Evolutionary conservation across 805 yeast species (phyloP).

Genomic region (Candida adriatica): DNA sequence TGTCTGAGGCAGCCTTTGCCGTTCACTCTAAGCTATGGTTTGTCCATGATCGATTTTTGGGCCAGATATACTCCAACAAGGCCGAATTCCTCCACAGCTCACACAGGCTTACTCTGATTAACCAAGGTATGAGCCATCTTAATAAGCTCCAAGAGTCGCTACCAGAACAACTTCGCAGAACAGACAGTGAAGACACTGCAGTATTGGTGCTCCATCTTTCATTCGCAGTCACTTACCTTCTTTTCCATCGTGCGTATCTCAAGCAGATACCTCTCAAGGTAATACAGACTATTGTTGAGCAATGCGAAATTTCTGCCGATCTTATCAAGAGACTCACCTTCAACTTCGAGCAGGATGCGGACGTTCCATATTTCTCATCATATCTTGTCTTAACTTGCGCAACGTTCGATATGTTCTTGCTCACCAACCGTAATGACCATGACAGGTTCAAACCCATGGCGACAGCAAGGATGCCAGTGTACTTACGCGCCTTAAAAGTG

Average conservation of each 20-base stretch:
- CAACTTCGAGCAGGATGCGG: no score
- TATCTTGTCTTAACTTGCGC: slow-evolving; percentile 28
- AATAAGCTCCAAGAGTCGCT: slow-evolving; percentile 3
- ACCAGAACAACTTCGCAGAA: no score
- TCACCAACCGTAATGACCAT: slow-evolving; percentile 21
- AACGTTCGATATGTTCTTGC: slow-evolving; percentile 26
- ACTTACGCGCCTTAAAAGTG: background rate
- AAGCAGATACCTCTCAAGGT: slow-evolving; percentile 25
- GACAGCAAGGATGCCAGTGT: background rate
- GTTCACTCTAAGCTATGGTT: slow-evolving; percentile 27
- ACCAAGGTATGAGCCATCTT: slow-evolving; percentile 24
- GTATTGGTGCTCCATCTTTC: slow-evolving; percentile 25
- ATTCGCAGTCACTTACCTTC: slow-evolving; percentile 22
- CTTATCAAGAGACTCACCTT: background rate
- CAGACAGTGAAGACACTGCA: slow-evolving; percentile 21
- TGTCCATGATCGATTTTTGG: slow-evolving; percentile 25
- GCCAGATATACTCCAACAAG: slow-evolving; percentile 29
- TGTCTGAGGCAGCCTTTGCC: slow-evolving; percentile 6
- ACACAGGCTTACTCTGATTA: slow-evolving; percentile 24
- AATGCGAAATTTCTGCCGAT: background rate
- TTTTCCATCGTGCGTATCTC: slow-evolving; percentile 27
- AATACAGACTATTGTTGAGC: slow-evolving; percentile 6
- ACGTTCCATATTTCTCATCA: slow-evolving; percentile 27
- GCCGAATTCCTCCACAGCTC: slow-evolving; percentile 28
- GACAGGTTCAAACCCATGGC: background rate